Base-by-base conservation (phyloP, 1,284 basidiomycete species). In the Cystobasidium sp. region DNA sequence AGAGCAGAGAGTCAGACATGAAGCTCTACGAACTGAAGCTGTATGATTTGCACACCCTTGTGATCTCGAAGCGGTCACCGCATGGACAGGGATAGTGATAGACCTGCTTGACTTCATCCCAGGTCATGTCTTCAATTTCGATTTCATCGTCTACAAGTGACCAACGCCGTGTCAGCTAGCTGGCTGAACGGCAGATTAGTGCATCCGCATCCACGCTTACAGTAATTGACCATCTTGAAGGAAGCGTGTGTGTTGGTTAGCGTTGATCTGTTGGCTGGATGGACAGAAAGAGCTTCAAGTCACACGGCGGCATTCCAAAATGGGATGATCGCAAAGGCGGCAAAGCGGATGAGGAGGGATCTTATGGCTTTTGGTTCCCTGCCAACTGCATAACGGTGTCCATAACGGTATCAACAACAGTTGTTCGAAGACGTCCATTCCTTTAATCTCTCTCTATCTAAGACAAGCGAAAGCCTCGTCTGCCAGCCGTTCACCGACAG, bases 41-140 rank as follows among this genome's bases (percentile, higher is more conserved):
- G 44, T n/a, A 12, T 22, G 6, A 18, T 22, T 0, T 31, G 6
- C 7, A 46, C 79, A 85, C 84, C 77, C 90, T 88, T 20, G 93
- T 90, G 79, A 99, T 98, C 83, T 99, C 97, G 84, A 99, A 99
- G 51, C 94, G 89, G 84, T 99, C 97, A 31, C 96, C 96, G 81
- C 97, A 99, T 0, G 96, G 96, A 81, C 95, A 99, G 0, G 97
- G 97, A 82, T 96, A 97, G 84, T 98, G 94, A 80, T 89, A 97
- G 7, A 95, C 90, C 62, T 87, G 83, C 79, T 92, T 93, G 68
- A 85, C 87, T 20, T 88, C 88, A 81, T 97, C 93, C 93, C 93
- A 97, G 16, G 86, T 88, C 88, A 97, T 96, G 81, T 97, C 94
- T 82, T 97, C 94, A 67, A 97, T 97, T 82, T 97, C 94, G 44